Evolutionary conservation across 202 grass and related monocot species (phyloP), one percentile per base, ranked within the genome.

Genomic region (Schoenoplectus tabernaemontani): DNA sequence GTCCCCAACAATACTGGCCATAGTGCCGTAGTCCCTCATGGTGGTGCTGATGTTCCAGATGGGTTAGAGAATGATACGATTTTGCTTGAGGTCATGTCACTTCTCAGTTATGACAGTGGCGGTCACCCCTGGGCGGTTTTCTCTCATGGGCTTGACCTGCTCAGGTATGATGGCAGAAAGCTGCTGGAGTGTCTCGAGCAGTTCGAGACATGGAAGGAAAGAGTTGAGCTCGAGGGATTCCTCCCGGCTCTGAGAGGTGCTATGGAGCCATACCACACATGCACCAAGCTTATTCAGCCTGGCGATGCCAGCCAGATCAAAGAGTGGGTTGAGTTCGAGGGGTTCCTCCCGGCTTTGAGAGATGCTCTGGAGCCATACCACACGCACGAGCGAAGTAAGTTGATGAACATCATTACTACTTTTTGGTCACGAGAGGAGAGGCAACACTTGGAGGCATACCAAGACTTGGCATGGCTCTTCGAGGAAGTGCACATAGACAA

Each of bases 81-180:
- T 54, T 73, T 88, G 60, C 59, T 77, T 46, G 82, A 88, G 70
- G 61, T 85, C 61, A 88, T 85, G 82, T 77, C 78, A 12, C 57
- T 88, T 2, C 69, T 88, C 47, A 88, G 69, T 61, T 88, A 81
- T 39, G 86, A 88, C 78, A 83, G 86, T 4, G 60, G 70, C n/a
- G 82, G 81, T 51, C 82, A 85, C 7, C 82, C 81, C 32, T 87
- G 86, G 86, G 86, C 86, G 1, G 6, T 87, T 23, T 56, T 87
- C 32, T 73, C 59, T 38, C 82, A 68, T 6, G 83, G 83, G 7
- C 36, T 80, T 1, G 76, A 85, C 7, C 59, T 88, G 38, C 51
- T 88, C 20, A 76, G 76, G 47, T 80, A 57, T 4, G 3, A 70
- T 13, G 86, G 86, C 22, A 34, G 19, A 47, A 82, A 73, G 53